A percentile compares a stretch with the other conserved stretches of the same genome.
Evolutionary conservation across 495 filamentous ascomycete species (phyloP).

Genomic region (Hypoxylon fuscum): DNA sequence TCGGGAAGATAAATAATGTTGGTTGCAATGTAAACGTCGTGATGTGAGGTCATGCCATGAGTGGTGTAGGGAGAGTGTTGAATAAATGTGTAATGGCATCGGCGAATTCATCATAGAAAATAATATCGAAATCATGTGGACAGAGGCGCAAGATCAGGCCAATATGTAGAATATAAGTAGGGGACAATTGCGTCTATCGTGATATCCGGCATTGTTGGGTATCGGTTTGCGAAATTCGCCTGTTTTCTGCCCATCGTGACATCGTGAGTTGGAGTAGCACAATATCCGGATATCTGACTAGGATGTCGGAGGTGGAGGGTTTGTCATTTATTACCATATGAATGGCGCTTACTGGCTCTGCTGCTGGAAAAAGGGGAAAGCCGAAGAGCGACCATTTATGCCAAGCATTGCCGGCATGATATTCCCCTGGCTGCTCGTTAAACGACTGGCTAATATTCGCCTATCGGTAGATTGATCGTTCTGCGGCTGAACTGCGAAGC

Average conservation of each 20-base stretch:
- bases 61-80: no score
- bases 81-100: no score
- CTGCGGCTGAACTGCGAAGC: conserved; percentile 32
- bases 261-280: no score
- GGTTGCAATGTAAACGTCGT: no score
- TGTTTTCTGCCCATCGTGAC: conserved; percentile 12
- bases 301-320: conserved; percentile 12
- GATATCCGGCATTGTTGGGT: not conserved
- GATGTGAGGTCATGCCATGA: no score
- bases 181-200: no score
- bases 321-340: conserved; percentile 38
- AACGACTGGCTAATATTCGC: conserved; percentile 27
- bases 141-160: no score
- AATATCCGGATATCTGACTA: conserved; percentile 27
- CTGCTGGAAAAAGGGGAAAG: conserved; percentile 33
- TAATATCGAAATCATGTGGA: no score
- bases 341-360: conserved; percentile 16
- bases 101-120: no score
- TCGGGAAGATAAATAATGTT: no score
- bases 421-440: conserved; percentile 3
- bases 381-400: conserved; percentile 26
- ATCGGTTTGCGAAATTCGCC: conserved; percentile 3
- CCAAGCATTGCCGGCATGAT: conserved; percentile 33
- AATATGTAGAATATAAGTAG: no score
- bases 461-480: conserved; percentile 30